phyloP scores from a whole-genome alignment of 1,139 yeast genomes.

The Sporopachydermia cereana region DNA sequence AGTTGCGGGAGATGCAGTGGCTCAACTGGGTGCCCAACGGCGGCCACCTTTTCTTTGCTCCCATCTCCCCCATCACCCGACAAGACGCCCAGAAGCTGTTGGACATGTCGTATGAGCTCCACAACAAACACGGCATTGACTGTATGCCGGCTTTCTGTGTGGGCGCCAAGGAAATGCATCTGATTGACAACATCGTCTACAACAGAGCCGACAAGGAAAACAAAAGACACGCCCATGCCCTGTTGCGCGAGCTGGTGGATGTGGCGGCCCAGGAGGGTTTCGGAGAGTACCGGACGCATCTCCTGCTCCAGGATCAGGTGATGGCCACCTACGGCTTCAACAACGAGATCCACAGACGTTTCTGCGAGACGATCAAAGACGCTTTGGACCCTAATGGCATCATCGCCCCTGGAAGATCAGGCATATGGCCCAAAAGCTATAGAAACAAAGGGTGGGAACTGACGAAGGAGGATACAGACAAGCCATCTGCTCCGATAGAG shows the following conservation, averaged over 20 bases:
- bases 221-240: neutral
- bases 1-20: conserved; percentile 3
- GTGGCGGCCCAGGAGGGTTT: neutral
- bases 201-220: neutral
- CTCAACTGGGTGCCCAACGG: neutral
- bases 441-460: conserved; percentile 5
- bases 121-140: neutral
- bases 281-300: conserved; percentile 2
- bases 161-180: neutral
- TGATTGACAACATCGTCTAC: neutral
- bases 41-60: neutral
- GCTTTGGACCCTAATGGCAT: conserved; percentile 2
- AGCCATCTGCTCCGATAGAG: too few relatives aligned
- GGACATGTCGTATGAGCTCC: neutral
- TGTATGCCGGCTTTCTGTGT: conserved; percentile 2
- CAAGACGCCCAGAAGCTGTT: neutral
- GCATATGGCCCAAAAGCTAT: conserved; percentile 3
- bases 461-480: too few relatives aligned
- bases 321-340: neutral
- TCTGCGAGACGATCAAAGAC: neutral
- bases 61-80: neutral
- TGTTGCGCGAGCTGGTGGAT: neutral
- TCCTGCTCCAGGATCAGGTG: neutral
- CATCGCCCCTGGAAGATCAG: conserved; percentile 3
- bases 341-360: neutral